Percentiles rank a stretch among this genome's conserved stretches.
Conservation (phyloP, 2,329 filamentous ascomycete species). For the Fusarium citri region DNA sequence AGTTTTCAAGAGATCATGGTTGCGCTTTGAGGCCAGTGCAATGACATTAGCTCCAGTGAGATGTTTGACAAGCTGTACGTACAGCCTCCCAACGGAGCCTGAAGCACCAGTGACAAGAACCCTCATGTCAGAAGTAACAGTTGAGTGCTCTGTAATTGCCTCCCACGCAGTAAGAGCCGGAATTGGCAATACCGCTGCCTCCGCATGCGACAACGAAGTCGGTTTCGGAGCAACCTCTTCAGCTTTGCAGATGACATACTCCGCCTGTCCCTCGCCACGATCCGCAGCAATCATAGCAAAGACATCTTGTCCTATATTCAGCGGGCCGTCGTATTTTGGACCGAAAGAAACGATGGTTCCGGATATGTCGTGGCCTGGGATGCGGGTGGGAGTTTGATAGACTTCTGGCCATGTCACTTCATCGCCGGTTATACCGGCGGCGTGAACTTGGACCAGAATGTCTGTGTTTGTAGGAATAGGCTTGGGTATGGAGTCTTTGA, state of each 20-base stretch:
- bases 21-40: conserved; percentile 45
- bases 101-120: conserved; percentile 20
- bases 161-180: conserved; percentile 27
- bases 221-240: conserved; percentile 12
- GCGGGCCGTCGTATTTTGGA: background rate
- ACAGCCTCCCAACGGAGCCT: conserved; percentile 30
- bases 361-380: conserved; percentile 54
- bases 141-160: background rate
- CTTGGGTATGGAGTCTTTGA: conserved; percentile 23
- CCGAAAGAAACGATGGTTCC: conserved; percentile 46
- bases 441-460: conserved; percentile 49
- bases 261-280: conserved; percentile 4
- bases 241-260: background rate
- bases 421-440: conserved; percentile 51
- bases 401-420: conserved; percentile 52
- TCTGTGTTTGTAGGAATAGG: conserved; percentile 32
- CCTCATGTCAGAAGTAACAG: rapidly evolving
- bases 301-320: background rate
- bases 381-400: conserved; percentile 43
- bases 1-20: conserved; percentile 25
- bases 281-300: conserved; percentile 1
- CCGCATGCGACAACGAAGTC: background rate
- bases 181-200: conserved; percentile 17
- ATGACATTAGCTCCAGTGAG: conserved; percentile 41
- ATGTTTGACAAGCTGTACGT: conserved; percentile 47